phyloP scores from a whole-genome alignment of 129 eudicot genomes.

The Gnaphalium uliginosum region DNA sequence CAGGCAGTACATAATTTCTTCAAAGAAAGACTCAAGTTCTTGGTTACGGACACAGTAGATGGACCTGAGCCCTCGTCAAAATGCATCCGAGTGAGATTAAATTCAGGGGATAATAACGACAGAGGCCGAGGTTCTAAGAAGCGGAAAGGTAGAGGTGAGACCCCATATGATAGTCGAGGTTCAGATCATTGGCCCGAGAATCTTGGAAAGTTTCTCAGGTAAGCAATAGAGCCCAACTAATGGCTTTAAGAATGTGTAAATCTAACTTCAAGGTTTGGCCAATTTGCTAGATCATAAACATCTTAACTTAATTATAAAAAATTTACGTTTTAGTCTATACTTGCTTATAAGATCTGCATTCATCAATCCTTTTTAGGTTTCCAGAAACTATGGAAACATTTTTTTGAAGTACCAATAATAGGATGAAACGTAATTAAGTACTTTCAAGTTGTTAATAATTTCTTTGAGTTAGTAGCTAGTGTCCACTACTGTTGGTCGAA shows the following conservation, averaged over 20 bases:
- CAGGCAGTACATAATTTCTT: constrained; percentile 92
- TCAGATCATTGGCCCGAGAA: constrained; percentile 83
- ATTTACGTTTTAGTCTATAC: neutral
- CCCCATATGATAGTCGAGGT: constrained; percentile 84
- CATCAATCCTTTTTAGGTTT: neutral
- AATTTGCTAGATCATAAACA: constrained; percentile 3
- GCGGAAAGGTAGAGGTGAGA: constrained; percentile 74
- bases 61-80: constrained; percentile 80
- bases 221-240: constrained; percentile 1
- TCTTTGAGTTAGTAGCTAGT: neutral
- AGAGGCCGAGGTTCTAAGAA: constrained; percentile 62
- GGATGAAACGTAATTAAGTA: neutral
- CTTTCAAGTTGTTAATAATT: neutral
- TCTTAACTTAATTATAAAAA: neutral
- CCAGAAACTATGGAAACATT: neutral
- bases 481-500: neutral
- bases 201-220: constrained; percentile 94
- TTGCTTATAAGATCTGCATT: neutral
- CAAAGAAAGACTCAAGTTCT: constrained; percentile 74
- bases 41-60: constrained; percentile 90
- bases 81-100: constrained; percentile 82
- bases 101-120: constrained; percentile 47
- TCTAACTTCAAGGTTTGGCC: neutral
- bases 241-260: neutral
- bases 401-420: neutral